phyloP scores from a whole-genome alignment of 2,329 filamentous ascomycete genomes.

The Colletotrichum chrysophilum region DNA sequence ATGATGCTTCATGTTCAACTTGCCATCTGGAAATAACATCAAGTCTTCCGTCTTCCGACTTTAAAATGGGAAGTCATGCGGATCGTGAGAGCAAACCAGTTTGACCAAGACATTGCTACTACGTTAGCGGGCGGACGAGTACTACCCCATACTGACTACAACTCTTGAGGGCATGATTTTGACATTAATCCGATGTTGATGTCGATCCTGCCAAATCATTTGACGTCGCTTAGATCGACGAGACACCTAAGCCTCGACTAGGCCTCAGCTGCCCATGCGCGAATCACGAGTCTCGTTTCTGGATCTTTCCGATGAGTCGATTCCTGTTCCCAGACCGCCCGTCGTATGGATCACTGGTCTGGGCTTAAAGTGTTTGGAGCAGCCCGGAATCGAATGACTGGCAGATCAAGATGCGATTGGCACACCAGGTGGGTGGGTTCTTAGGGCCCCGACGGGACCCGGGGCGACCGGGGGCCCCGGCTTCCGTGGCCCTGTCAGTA shows the following conservation, averaged over 20 bases:
- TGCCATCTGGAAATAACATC: background rate
- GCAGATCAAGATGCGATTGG: slow-evolving; percentile 11
- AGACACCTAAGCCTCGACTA: background rate
- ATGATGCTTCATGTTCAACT: background rate
- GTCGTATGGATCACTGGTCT: background rate
- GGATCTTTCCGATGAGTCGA: background rate
- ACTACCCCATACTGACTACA: background rate
- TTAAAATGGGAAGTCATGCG: background rate
- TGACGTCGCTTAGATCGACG: background rate
- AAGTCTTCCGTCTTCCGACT: background rate
- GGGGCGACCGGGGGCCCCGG: background rate
- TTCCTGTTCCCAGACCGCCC: background rate
- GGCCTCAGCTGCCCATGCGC: background rate
- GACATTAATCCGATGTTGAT: background rate
- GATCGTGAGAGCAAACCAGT: background rate
- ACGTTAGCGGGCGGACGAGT: background rate
- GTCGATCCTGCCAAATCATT: background rate
- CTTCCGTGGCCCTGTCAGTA: background rate
- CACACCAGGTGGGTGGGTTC: background rate
- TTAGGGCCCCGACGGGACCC: background rate
- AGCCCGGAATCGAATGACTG: background rate
- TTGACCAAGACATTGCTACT: background rate
- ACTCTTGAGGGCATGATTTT: background rate
- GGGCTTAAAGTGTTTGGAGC: background rate
- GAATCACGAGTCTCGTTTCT: background rate